A percentile compares a stretch with the other conserved stretches of the same genome.
phyloP scores from a whole-genome alignment of 257 asterid species.

The Penstemon eatonii region DNA sequence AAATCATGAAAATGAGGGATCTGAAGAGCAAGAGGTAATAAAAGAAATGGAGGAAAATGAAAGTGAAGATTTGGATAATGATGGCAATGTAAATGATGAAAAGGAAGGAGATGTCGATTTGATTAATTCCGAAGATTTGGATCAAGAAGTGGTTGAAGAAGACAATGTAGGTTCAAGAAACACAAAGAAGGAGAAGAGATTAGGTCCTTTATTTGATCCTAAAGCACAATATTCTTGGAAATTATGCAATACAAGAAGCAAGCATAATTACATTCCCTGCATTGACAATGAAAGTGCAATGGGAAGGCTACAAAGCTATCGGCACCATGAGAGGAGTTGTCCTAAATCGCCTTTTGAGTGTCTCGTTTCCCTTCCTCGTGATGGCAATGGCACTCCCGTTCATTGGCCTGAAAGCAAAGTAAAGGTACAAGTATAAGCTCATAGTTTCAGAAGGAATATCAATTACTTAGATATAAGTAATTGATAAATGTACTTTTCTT shows the following conservation, averaged over 20 bases:
- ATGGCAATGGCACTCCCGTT: constrained; percentile 67
- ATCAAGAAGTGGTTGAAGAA: constrained; percentile 53
- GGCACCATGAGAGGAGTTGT: constrained; percentile 95
- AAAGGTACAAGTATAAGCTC: constrained; percentile 48
- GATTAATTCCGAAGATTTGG: constrained; percentile 42
- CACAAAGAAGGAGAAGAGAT: constrained; percentile 44
- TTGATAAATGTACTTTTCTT: constrained; percentile 26
- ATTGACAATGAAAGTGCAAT: constrained; percentile 67
- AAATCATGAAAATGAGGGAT: constrained; percentile 47
- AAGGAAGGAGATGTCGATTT: constrained; percentile 46
- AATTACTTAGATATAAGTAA: constrained; percentile 20
- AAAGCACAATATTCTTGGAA: constrained; percentile 70
- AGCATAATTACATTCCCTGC: constrained; percentile 92
- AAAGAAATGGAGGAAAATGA: constrained; percentile 38
- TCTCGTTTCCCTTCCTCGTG: constrained; percentile 85
- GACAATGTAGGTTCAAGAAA: constrained; percentile 32
- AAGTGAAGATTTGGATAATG: constrained; percentile 40
- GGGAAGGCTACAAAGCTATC: constrained; percentile 53
- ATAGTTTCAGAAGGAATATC: constrained; percentile 11
- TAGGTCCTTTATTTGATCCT: constrained; percentile 77
- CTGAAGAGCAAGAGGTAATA: constrained; percentile 50
- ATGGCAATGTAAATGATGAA: constrained; percentile 35
- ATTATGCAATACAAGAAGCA: constrained; percentile 77
- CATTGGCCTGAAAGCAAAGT: constrained; percentile 86
- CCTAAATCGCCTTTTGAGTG: constrained; percentile 69